A percentile compares a stretch with the other conserved stretches of the same genome.
Evolutionary conservation across 2,329 filamentous ascomycete species (phyloP).

Genomic region (Aureobasidium uvarum): DNA sequence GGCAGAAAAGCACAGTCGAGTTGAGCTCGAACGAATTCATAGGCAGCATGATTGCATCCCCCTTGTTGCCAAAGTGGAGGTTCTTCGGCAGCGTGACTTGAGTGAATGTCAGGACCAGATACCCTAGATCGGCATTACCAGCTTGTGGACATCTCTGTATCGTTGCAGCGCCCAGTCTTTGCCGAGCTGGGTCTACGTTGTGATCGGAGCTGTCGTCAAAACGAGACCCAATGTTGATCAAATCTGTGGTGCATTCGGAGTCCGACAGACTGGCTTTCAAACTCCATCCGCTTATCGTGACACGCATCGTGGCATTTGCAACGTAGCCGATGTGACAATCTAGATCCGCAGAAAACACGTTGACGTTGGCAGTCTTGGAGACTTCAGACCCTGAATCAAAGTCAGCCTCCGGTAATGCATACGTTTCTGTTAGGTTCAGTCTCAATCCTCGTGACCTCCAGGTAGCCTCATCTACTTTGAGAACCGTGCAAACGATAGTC

Average conservation of each 20-base stretch:
- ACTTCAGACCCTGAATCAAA: not conserved
- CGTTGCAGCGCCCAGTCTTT: not conserved
- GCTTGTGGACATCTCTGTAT: not conserved
- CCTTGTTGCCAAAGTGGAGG: not conserved
- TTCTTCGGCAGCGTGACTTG: not conserved
- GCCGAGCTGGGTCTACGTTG: not conserved
- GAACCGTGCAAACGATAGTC: too few relatives aligned
- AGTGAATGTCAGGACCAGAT: not conserved
- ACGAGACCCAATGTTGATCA: not conserved
- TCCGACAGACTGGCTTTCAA: not conserved
- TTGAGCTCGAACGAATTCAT: not conserved
- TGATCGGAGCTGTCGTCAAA: not conserved
- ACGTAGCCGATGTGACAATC: not conserved
- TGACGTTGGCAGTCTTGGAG: not conserved
- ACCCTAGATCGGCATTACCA: not conserved
- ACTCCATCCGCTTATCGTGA: not conserved
- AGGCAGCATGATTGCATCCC: not conserved
- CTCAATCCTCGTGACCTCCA: too few relatives aligned
- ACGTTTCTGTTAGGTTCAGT: too few relatives aligned
- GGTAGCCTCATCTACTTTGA: too few relatives aligned
- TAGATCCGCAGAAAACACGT: not conserved
- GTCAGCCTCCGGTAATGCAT: not conserved
- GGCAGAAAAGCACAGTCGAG: not conserved
- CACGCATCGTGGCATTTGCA: not conserved
- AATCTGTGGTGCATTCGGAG: not conserved